These are phyloP conservation scores for Skeletonema costatum DNA, from an alignment of 108 stramenopile species.

Conservation along the genomic window DNA sequence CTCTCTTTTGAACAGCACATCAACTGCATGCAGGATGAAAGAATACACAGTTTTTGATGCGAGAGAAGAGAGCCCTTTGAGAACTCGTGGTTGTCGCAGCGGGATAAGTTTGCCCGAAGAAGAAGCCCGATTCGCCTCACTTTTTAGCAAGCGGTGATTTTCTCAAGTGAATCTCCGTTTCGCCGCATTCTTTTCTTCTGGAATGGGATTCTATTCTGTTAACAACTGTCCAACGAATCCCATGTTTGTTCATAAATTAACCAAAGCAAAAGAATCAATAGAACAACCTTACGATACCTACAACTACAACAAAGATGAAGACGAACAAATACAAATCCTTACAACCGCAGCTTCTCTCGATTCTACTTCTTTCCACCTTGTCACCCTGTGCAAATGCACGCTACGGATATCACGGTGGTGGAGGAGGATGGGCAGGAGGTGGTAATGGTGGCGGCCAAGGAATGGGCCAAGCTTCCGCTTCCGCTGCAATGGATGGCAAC, in stretches of 20 bases:
- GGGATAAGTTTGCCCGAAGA: too few relatives aligned
- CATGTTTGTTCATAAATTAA: not conserved
- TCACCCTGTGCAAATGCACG: not conserved
- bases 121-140: too few relatives aligned
- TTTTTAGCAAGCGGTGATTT: too few relatives aligned
- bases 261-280: not conserved
- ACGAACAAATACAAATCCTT: not conserved
- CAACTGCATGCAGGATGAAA: too few relatives aligned
- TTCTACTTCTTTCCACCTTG: not conserved
- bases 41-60: too few relatives aligned
- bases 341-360: not conserved
- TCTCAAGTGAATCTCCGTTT: not conserved
- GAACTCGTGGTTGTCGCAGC: too few relatives aligned
- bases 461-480: not conserved
- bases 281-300: too few relatives aligned
- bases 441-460: not conserved
- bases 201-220: not conserved
- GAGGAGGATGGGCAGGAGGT: not conserved
- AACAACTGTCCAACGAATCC: not conserved
- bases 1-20: too few relatives aligned
- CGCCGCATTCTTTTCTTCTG: not conserved
- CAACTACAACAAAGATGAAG: too few relatives aligned
- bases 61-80: too few relatives aligned
- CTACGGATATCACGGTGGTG: not conserved
- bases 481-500: not conserved